A percentile compares a stretch with the other conserved stretches of the same genome.
Evolutionary conservation across 2,329 filamentous ascomycete species (phyloP).

Genomic region (Neobulgaria alba): DNA sequence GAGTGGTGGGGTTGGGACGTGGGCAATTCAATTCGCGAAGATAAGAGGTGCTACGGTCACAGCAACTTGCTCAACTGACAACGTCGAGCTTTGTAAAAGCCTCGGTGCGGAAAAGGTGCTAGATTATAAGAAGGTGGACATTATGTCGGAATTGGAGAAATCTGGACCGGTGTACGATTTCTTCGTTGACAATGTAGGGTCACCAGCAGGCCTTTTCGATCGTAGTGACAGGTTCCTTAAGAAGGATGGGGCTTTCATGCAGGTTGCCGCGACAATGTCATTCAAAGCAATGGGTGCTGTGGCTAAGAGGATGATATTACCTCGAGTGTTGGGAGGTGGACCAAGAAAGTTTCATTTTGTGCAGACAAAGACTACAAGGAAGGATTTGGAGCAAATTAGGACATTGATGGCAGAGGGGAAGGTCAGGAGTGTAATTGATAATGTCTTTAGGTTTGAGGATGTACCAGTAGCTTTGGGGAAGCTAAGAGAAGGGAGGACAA

Average conservation of each 20-base stretch:
- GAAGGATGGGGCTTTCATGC: slow-evolving; percentile 9
- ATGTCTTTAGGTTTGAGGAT: slow-evolving; percentile 46
- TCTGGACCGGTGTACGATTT: slow-evolving; percentile 17
- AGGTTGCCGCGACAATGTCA: slow-evolving; percentile 52
- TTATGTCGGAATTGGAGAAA: slow-evolving; percentile 10
- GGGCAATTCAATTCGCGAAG: slow-evolving; percentile 56
- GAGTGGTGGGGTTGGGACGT: slow-evolving; percentile 52
- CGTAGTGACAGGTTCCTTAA: slow-evolving; percentile 14
- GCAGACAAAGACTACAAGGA: slow-evolving; percentile 38
- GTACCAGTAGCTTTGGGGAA: slow-evolving; percentile 49
- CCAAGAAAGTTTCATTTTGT: slow-evolving; percentile 37
- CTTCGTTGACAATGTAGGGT: slow-evolving; percentile 19
- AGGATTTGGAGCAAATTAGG: slow-evolving; percentile 41
- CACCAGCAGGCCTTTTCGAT: slow-evolving; percentile 10
- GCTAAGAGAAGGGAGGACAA: slow-evolving; percentile 45
- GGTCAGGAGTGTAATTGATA: slow-evolving; percentile 47
- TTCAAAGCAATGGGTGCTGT: slow-evolving; percentile 15
- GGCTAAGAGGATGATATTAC: slow-evolving; percentile 8
- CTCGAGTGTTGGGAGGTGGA: slow-evolving; percentile 15
- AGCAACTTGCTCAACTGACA: slow-evolving; percentile 47
- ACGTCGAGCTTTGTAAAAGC: slow-evolving; percentile 45
- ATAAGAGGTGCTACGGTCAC: slow-evolving; percentile 50
- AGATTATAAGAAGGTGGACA: slow-evolving; percentile 15
- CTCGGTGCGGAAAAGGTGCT: slow-evolving; percentile 41
- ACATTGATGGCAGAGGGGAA: slow-evolving; percentile 50